Evolutionary conservation across 129 eudicot species (phyloP).

Genomic region (Erigeron canadensis): DNA sequence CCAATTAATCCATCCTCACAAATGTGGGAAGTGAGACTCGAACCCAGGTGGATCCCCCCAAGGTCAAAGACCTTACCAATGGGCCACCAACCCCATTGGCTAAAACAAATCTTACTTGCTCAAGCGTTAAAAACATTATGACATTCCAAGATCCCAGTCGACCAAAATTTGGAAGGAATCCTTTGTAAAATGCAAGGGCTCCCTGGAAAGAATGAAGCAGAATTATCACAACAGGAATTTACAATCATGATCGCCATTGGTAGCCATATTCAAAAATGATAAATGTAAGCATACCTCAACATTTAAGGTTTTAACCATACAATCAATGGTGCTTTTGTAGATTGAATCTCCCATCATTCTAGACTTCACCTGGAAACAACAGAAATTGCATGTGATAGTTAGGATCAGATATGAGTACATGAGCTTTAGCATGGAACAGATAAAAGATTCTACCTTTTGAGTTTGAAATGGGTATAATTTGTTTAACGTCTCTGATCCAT

Average conservation of each 20-base stretch:
- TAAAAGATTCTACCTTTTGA: background rate
- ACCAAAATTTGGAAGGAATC: constrained; percentile 84
- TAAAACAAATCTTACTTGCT: constrained; percentile 79
- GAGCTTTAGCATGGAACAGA: background rate
- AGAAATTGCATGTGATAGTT: constrained; percentile 1
- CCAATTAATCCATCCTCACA: no score
- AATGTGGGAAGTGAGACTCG: no score
- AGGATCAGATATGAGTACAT: background rate
- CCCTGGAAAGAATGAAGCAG: constrained; percentile 52
- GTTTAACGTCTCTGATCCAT: background rate
- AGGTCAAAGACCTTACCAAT: no score
- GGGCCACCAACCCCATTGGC: no score
- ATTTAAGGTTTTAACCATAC: constrained; percentile 71
- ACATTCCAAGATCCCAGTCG: constrained; percentile 90
- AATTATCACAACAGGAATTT: constrained; percentile 17
- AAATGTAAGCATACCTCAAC: constrained; percentile 50
- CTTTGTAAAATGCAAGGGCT: constrained; percentile 75
- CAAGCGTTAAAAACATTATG: constrained; percentile 82
- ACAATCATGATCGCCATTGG: background rate
- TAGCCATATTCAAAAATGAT: background rate
- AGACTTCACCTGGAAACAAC: constrained; percentile 72
- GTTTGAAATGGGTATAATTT: constrained; percentile 9
- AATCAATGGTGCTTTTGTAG: constrained; percentile 70
- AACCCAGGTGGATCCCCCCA: no score
- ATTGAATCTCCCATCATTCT: constrained; percentile 96